Base-by-base conservation (phyloP, 805 yeast species). In the Metschnikowia cerradonensis region DNA sequence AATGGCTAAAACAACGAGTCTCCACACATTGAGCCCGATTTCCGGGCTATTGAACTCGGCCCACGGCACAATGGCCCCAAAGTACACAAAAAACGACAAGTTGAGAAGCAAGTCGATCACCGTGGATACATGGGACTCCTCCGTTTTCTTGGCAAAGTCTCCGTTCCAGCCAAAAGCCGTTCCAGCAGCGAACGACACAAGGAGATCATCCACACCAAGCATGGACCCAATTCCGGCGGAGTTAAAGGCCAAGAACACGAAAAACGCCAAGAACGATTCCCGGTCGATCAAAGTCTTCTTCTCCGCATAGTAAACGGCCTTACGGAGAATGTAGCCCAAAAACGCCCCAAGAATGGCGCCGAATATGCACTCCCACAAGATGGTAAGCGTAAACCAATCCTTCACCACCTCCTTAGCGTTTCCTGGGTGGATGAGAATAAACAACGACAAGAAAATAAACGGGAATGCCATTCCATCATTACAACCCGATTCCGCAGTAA, bases 401-500 rank as follows among this genome's bases (percentile, higher is more conserved):
- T 84, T 83, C 30, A 90, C 79, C 52, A 90, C 87, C 54, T 80
- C 82, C 3, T 82, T 78, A 2, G 83, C 80, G 48, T 87, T 68
- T 3, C 87, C 87, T 31, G 78, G 76, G 63, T 86, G 82, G n/a
- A 81, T 65, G 47, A 90, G 79, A 43, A 90, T 64, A 62, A 85
- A 79, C 54, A 89, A 70, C 1, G 94, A 82, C 39, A 91, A 67
- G 69, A 77, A 76, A 23, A 88, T 87, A 63, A 90, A 90, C 0
- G 97, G 97, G 63, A 88, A 90, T 0, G 97, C 97, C 94, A 90
- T 86, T 41, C 97, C 97, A 63, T 90, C 97, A 67, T 90, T 90
- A 65, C 96, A 87, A 3, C 91, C 95, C 0, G 92, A 85, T 60
- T 89, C 96, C 0, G 96, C 96, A 31, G 91, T 81, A 23, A 91